Evolutionary conservation across 2,329 filamentous ascomycete genomes (phyloP), one percentile per base, ranked within the genome.

Genomic region (Truncatella angustata): DNA sequence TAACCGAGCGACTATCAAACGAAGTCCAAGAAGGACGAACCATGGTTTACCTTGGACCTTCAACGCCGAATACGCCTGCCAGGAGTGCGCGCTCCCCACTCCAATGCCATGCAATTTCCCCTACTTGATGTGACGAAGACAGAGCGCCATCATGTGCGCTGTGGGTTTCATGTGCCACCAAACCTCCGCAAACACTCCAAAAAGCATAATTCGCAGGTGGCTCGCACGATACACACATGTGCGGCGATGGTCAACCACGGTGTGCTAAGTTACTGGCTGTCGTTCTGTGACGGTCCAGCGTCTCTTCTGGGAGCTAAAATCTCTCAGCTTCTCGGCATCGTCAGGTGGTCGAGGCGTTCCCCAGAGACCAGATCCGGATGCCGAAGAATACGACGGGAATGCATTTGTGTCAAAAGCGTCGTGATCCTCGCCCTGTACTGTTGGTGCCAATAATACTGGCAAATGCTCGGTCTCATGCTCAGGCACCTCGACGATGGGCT

Each of bases 261-360:
- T 32, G 28, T 32, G 28, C 7, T 32, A 14, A 14, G 28, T 14
- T 9, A 32, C 28, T 18, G 28, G n/a, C 26, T 50, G 63, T 42
- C 64, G 71, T 58, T 83, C 79, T 42, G 73, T 81, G 4, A 82
- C 73, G 20, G 79, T 81, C 80, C 80, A 84, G 21, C 80, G 71
- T 48, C 80, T 66, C 66, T 82, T 83, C 1, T 72, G 68, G 18
- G 71, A 68, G 30, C 70, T 73, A 51, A 72, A 52, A 52, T 82
- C 79, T 5, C 75, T 69, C 26, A 72, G 65, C 26, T 67, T 68
- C 49, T 81, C 78, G 1, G 72, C 74, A 37, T 76, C 71, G 6
- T 69, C 73, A 12, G 73, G 68, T 18, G 76, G 72, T 47, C 67
- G 66, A 3, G 75, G 73, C 9, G 70, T 58, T 4, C 73, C 73